Percentiles rank a stretch among this genome's conserved stretches.
phyloP scores from a whole-genome alignment of 805 yeast genomes.

The Kazachstania bromeliacearum region DNA sequence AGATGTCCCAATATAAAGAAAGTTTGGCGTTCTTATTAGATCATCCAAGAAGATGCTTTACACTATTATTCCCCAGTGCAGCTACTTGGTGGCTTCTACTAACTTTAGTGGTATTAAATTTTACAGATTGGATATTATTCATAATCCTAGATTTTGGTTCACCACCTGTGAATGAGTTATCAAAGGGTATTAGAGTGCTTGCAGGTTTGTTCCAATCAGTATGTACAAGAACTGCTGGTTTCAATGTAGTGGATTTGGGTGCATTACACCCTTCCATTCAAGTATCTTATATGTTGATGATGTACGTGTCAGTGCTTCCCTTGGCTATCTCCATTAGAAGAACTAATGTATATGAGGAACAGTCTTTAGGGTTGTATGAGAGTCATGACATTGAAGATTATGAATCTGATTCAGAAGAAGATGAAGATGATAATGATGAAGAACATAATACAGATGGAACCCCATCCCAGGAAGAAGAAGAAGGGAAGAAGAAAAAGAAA shows the following conservation, averaged over 20 bases:
- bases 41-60: conserved; percentile 94
- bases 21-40: conserved; percentile 76
- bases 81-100: conserved; percentile 92
- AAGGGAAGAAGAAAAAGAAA: conserved; percentile 7
- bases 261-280: conserved; percentile 80
- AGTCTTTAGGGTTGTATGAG: conserved; percentile 74
- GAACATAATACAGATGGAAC: conserved; percentile 3
- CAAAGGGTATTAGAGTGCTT: conserved; percentile 58
- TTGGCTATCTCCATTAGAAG: conserved; percentile 91
- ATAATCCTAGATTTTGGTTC: conserved; percentile 62
- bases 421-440: conserved; percentile 16
- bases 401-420: background rate
- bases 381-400: background rate
- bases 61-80: conserved; percentile 77
- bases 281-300: conserved; percentile 88
- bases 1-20: conserved; percentile 53
- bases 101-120: conserved; percentile 62
- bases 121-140: conserved; percentile 68
- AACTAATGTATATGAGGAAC: conserved; percentile 95
- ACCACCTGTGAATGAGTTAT: conserved; percentile 38
- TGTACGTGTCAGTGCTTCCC: conserved; percentile 94
- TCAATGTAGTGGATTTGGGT: conserved; percentile 58
- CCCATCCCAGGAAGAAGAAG: conserved; percentile 1
- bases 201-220: conserved; percentile 86
- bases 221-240: conserved; percentile 89